Percentiles rank a stretch among this genome's conserved stretches.
Evolutionary conservation across 2,329 filamentous ascomycete species (phyloP).

Genomic region (Ophiostoma perfectum): DNA sequence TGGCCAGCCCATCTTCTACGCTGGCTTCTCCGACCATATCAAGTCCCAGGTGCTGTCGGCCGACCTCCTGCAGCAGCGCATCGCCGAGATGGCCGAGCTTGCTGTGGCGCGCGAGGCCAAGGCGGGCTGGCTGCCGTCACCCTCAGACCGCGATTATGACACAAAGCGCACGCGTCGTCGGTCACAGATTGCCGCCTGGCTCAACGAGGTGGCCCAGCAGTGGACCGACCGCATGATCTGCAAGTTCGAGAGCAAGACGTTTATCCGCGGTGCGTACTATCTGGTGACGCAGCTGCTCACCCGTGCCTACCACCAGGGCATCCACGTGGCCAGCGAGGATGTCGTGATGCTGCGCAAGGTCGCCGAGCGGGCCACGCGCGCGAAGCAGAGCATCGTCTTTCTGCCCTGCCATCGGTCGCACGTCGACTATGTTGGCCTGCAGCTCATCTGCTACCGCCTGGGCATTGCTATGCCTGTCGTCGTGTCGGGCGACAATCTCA

Average conservation of each 20-base stretch:
- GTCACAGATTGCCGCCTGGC: slow-evolving; percentile 62
- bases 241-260: slow-evolving; percentile 93
- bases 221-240: slow-evolving; percentile 96
- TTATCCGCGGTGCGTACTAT: slow-evolving; percentile 91
- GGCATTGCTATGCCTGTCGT: slow-evolving; percentile 85
- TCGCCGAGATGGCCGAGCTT: slow-evolving; percentile 68
- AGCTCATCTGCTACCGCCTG: slow-evolving; percentile 90
- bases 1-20: slow-evolving; percentile 88
- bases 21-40: slow-evolving; percentile 88
- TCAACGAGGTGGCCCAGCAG: slow-evolving; percentile 76
- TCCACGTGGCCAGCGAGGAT: slow-evolving; percentile 93
- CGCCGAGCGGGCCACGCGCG: slow-evolving; percentile 72
- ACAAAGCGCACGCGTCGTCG: slow-evolving; percentile 50
- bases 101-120: slow-evolving; percentile 70
- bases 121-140: slow-evolving; percentile 59
- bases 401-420: slow-evolving; percentile 91
- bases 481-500: slow-evolving; percentile 92
- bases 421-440: slow-evolving; percentile 91
- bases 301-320: slow-evolving; percentile 91
- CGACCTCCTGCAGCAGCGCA: slow-evolving; percentile 66
- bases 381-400: slow-evolving; percentile 95
- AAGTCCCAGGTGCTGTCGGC: slow-evolving; percentile 70
- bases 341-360: slow-evolving; percentile 76
- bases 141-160: slow-evolving; percentile 36
- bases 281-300: slow-evolving; percentile 80